Evolutionary conservation across 164 flowering plant species (phyloP), one percentile per base, ranked within the genome.

Genomic region (Kingdonia uniflora): DNA sequence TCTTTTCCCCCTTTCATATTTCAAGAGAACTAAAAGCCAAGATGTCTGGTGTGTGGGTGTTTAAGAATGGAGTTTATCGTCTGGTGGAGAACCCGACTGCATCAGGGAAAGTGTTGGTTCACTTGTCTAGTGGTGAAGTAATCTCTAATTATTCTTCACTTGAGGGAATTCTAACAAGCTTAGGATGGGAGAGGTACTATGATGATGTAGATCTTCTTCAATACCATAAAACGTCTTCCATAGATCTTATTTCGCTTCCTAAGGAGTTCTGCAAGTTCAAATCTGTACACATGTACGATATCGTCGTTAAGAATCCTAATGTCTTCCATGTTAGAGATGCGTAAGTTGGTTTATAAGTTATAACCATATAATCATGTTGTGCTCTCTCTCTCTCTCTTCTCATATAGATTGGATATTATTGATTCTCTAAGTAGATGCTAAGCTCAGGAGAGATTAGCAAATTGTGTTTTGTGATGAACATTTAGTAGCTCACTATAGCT

Each of bases 171-270:
- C 57, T 84, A 25, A 54, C 10, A 1, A 64, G 65, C 1, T 52
- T 81, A 6, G 94, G 94, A 2, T 85, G 94, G 94, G 94, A 81
- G 64, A 68, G 80, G 66, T 85, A 81, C 63, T 69, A 76, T 20
- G 76, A 70, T 1, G 76, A 79, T 44, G 67, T 78, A 0, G 75
- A 78, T 20, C 75, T 77, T 19, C 54, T 74, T 58, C 87, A 80
- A 54, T 80, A 68, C 71, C 87, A 84, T 71, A 84, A 74, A 63
- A 62, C 29, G 14, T 71, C 82, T 10, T 81, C 87, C 59, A 69
- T 77, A 51, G 83, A 84, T 44, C 76, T 84, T 26, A 84, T 84
- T 46, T 79, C 92, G 26, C 80, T 84, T 44, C 92, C 87, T 3
- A 71, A 51, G 24, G 80, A 80, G 25, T 80, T 80, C 71, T 55